A percentile compares a stretch with the other conserved stretches of the same genome.
phyloP scores from a whole-genome alignment of 2,329 filamentous ascomycete species.

The Hypoxylon sp. region DNA sequence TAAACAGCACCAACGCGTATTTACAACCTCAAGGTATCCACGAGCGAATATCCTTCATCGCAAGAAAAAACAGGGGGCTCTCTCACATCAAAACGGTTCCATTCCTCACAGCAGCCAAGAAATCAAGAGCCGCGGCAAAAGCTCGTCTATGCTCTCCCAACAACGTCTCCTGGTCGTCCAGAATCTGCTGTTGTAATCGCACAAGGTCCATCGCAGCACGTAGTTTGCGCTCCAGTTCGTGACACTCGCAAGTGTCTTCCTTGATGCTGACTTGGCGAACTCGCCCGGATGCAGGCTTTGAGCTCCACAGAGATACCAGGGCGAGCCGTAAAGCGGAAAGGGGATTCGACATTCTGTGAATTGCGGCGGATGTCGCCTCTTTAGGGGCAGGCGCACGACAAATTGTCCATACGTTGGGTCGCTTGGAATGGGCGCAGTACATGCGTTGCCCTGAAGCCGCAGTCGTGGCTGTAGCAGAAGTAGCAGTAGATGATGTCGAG shows the following conservation, averaged over 20 bases:
- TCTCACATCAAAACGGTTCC: background rate
- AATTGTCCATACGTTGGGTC: conserved; percentile 41
- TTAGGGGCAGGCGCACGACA: conserved; percentile 21
- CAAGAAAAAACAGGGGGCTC: conserved; percentile 1
- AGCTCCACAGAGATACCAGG: conserved; percentile 32
- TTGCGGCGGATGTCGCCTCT: conserved; percentile 7
- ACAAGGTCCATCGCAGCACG: background rate
- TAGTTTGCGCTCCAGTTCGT: background rate
- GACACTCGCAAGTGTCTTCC: background rate
- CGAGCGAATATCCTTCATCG: background rate
- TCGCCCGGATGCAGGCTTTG: background rate
- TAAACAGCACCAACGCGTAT: background rate
- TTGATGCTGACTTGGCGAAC: background rate
- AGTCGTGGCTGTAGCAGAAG: conserved; percentile 1
- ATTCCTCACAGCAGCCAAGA: background rate
- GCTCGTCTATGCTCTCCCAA: background rate
- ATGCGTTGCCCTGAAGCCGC: conserved; percentile 4
- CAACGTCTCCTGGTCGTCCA: conserved; percentile 1
- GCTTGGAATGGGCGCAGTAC: conserved; percentile 46
- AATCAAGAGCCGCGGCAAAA: background rate
- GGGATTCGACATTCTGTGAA: conserved; percentile 28
- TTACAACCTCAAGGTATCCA: background rate
- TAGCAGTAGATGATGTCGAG: background rate
- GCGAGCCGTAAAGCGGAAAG: conserved; percentile 20
- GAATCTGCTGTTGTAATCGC: background rate